These are phyloP conservation scores for Aegilops sharonensis DNA, from an alignment of 176 grass and related monocot species.

Conservation along the genomic window DNA sequence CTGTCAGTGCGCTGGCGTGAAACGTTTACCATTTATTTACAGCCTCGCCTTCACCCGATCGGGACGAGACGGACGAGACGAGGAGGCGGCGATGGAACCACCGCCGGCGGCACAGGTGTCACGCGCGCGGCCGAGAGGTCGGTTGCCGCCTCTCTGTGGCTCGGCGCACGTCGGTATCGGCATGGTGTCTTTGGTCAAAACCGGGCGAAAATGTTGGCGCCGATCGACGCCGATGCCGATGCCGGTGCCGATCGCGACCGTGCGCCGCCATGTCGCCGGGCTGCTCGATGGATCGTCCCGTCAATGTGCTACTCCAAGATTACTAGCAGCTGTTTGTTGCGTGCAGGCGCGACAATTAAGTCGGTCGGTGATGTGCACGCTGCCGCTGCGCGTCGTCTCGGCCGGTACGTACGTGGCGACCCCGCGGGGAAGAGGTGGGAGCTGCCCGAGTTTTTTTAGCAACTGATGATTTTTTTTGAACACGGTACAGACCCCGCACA, in stretches of 20 bases:
- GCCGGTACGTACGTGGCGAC: neutral
- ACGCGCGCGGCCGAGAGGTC: neutral
- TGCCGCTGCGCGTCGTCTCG: neutral
- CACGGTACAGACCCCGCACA: too few species aligned
- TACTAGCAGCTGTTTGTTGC: neutral
- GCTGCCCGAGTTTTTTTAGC: too few species aligned
- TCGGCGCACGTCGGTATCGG: slow-evolving; percentile 3
- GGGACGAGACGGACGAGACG: neutral
- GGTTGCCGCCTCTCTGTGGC: neutral
- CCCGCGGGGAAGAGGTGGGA: neutral
- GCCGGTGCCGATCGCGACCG: neutral
- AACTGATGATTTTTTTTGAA: too few species aligned
- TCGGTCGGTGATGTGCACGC: neutral
- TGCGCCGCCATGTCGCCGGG: neutral
- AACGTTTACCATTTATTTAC: neutral
- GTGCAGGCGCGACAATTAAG: neutral
- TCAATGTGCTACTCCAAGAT: neutral
- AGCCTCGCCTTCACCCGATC: neutral
- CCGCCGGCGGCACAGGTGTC: slow-evolving; percentile 4
- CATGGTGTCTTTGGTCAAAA: neutral
- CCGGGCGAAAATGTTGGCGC: neutral
- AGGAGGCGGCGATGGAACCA: neutral
- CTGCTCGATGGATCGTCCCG: neutral
- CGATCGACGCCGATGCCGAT: neutral
- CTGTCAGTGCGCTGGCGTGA: too few species aligned